phyloP scores from a whole-genome alignment of 164 flowering plant species.

The Piper betle region DNA sequence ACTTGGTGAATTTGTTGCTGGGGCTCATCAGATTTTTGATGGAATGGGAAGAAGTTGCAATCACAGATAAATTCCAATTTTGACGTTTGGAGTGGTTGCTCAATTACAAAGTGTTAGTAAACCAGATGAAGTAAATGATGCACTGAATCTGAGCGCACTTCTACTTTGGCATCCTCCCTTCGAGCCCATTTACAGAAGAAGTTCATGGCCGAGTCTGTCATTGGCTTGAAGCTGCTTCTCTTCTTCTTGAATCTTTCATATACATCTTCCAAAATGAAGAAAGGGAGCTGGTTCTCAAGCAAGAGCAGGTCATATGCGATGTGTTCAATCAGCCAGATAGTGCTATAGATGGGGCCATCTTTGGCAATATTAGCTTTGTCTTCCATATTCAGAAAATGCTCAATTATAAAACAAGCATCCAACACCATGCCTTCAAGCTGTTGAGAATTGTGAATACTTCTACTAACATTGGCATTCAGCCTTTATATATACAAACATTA shows the following conservation, averaged over 20 bases:
- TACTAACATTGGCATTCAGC: no score
- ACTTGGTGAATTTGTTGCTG: not conserved
- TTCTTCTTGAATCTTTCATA: not conserved
- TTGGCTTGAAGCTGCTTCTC: not conserved
- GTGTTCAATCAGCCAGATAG: not conserved
- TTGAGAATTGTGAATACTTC: no score
- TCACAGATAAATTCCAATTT: not conserved
- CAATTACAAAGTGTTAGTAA: not conserved
- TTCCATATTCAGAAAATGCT: not conserved
- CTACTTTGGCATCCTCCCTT: not conserved
- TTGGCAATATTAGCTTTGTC: not conserved
- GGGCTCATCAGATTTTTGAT: not conserved
- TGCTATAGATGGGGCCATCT: not conserved
- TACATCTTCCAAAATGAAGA: conserved; percentile 2
- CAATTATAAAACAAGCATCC: conserved; percentile 2
- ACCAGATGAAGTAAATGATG: not conserved
- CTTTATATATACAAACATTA: no score
- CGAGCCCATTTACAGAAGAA: not conserved
- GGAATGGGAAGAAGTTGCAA: not conserved
- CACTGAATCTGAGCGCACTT: not conserved
- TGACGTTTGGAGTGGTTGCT: not conserved
- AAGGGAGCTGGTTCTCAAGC: conserved; percentile 10
- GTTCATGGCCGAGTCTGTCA: not conserved
- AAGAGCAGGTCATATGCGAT: not conserved
- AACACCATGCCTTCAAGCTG: no score